Evolutionary conservation across 495 filamentous ascomycete genomes (phyloP).

Genomic region (Penicillium chermesinum): DNA sequence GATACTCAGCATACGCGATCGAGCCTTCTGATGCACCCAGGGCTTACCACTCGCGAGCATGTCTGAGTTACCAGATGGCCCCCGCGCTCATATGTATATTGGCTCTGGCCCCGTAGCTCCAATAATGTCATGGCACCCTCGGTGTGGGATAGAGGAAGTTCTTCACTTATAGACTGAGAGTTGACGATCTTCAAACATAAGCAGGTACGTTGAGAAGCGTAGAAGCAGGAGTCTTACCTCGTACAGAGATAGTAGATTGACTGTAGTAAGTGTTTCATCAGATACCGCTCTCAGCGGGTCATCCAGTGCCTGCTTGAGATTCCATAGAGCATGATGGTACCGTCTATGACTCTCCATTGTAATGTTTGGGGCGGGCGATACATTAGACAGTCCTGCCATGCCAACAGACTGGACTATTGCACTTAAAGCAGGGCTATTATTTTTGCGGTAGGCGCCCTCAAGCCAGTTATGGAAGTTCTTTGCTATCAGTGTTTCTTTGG

Average conservation of each 20-base stretch:
- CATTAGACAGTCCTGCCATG: neutral
- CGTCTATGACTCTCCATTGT: neutral
- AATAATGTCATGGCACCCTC: neutral
- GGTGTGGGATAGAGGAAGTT: neutral
- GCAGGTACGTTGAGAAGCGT: neutral
- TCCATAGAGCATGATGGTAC: neutral
- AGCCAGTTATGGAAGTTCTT: slow-evolving; percentile 1
- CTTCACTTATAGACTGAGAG: neutral
- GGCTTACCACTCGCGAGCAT: neutral
- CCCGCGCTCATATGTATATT: neutral
- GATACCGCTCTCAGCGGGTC: neutral
- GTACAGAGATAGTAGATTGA: neutral
- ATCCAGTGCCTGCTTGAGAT: neutral
- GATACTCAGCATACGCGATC: neutral
- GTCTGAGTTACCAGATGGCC: neutral
- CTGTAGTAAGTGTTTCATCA: neutral
- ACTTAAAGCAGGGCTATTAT: neutral
- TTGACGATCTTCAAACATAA: neutral
- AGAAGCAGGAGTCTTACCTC: neutral
- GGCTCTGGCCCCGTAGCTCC: neutral
- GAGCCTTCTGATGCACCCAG: neutral
- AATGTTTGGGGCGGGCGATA: neutral
- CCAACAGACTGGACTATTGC: neutral
- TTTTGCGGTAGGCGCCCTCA: neutral
- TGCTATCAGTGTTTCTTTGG: neutral